A percentile compares a stretch with the other conserved stretches of the same genome.
Evolutionary conservation across 2,329 filamentous ascomycete species (phyloP).

Genomic region (Ophiostoma fasciatum): DNA sequence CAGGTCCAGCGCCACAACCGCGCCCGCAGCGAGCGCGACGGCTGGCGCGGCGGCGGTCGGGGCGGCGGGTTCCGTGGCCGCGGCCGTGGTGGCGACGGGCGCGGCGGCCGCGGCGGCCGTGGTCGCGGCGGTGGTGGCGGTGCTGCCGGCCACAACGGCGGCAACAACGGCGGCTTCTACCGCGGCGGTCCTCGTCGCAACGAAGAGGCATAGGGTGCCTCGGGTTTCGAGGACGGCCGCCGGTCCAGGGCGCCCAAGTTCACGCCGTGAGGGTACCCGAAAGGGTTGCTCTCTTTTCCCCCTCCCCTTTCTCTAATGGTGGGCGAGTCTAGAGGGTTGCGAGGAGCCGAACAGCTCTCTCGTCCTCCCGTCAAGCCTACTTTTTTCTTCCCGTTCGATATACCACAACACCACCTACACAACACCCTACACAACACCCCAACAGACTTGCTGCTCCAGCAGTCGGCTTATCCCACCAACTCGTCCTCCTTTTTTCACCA

Average conservation of each 20-base stretch:
- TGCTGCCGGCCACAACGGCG: slow-evolving; percentile 1
- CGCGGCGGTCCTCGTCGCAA: slow-evolving; percentile 6
- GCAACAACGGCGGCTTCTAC: slow-evolving; percentile 1
- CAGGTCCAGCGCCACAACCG: slow-evolving; percentile 50
- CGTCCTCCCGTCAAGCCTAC: too few species aligned
- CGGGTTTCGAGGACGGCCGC: too few species aligned
- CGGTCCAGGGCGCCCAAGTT: too few species aligned
- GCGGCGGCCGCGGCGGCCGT: slow-evolving; percentile 21
- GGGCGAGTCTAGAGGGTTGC: too few species aligned
- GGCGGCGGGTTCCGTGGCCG: slow-evolving; percentile 36
- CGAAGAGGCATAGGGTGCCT: slow-evolving; percentile 5
- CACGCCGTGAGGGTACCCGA: too few species aligned
- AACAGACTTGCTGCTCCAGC: too few species aligned
- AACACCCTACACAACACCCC: background rate
- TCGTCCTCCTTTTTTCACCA: background rate
- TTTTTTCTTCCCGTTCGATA: too few species aligned
- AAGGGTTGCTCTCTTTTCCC: too few species aligned
- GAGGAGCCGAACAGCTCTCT: background rate
- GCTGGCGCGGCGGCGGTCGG: slow-evolving; percentile 33
- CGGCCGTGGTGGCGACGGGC: slow-evolving; percentile 28
- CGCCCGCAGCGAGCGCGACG: slow-evolving; percentile 35
- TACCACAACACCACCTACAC: background rate
- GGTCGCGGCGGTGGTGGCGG: background rate
- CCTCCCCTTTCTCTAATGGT: too few species aligned
- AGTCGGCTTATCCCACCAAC: too few species aligned